These are phyloP conservation scores for Stephania japonica DNA, from an alignment of 164 flowering plant species.

Conservation along the genomic window DNA sequence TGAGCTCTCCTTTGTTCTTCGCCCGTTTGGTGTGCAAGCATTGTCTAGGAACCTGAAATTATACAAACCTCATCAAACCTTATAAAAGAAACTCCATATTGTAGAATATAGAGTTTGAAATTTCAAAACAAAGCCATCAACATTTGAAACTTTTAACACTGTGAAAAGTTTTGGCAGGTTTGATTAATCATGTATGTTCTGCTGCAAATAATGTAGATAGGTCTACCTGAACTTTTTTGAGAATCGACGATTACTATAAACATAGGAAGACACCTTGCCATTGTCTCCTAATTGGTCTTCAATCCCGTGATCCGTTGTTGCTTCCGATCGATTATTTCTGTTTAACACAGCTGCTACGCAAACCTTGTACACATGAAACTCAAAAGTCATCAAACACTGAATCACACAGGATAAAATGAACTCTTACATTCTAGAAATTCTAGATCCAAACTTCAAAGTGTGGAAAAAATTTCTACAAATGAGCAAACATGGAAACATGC, in stretches of 20 bases:
- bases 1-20: not conserved
- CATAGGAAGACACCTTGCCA: not conserved
- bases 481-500: not conserved
- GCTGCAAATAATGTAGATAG: not conserved
- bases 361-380: not conserved
- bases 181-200: too few relatives aligned
- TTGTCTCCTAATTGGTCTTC: not conserved
- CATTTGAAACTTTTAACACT: too few relatives aligned
- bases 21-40: slow-evolving; percentile 6
- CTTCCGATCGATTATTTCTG: not conserved
- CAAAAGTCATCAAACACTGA: not conserved
- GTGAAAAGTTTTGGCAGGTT: too few relatives aligned
- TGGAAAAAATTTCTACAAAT: not conserved
- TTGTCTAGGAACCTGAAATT: slow-evolving; percentile 17
- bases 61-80: not conserved
- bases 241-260: not conserved
- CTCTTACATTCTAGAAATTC: too few relatives aligned
- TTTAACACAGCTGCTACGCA: not conserved
- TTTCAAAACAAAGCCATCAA: too few relatives aligned
- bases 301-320: not conserved
- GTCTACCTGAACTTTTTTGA: not conserved
- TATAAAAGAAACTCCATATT: not conserved
- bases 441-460: not conserved
- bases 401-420: too few relatives aligned
- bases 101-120: not conserved